Evolutionary conservation across 2,329 filamentous ascomycete genomes (phyloP), one percentile per base, ranked within the genome.

Genomic region (Lasiodiplodia hormozganensis): DNA sequence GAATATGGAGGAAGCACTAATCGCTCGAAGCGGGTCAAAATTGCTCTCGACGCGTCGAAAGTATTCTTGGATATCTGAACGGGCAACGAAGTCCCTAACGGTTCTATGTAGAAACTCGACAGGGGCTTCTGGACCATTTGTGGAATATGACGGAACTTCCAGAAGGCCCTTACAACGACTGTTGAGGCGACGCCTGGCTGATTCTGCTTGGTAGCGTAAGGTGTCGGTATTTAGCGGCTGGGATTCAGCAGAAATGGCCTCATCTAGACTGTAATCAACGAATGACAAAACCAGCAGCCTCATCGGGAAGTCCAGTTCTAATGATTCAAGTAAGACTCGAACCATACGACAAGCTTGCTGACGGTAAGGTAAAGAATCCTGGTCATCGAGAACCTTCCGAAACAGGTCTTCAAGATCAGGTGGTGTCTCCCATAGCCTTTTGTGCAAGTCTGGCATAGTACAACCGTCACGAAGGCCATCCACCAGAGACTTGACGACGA

Each of bases 81-180:
- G 34, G 5, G 21, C 3, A 21, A 62, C 23, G 52, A 70, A 73
- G 34, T 73, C 70, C 31, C 62, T 36, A 2, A 69, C 71, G 12
- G 68, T 73, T 5, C 70, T 65, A 34, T 73, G 71, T 7, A 71
- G n/a, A 38, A 69, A 72, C 7, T 31, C n/a, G 8, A 72, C 25
- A 62, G 23, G n/a, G 5, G 36, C 34, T 5, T 54, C 8, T 52
- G 47, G 7, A 2, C 47, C 34, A 1, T 51, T 14, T 14, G 8
- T n/a, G 18, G 21, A 4, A 25, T 43, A 4, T 21, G 25, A 12
- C 11, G 47, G 40, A 21, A 68, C 65, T 54, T 73, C 70, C 0
- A 73, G 34, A 14, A 73, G 54, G 4, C 72, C 71, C 38, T 69
- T 71, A 31, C 68, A 71, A 23, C 72, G 62, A 18, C 66, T 68